Evolutionary conservation across 768 basidiomycete species (phyloP), one percentile per base, ranked within the genome.

Genomic region (Rhodotorula babjevae): DNA sequence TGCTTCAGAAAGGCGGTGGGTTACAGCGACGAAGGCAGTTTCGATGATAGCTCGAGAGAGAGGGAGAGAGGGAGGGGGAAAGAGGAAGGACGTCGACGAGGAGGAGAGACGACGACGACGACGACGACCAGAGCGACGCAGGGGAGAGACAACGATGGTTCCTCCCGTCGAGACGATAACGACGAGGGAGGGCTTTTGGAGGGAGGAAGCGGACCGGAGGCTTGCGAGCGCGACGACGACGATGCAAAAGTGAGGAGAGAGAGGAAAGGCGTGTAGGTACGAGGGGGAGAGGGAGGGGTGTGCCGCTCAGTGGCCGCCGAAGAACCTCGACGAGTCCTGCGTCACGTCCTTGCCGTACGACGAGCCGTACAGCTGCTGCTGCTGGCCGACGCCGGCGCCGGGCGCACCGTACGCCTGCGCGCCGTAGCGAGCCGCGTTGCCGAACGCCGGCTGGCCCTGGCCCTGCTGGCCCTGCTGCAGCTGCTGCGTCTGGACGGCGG

Each of bases 311-410:
- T 55, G 27, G 2, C 9, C 18, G n/a, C 23, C 33, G 40, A 59
- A 59, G 40, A 59, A 59, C 40, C 58, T 40, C 58, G 58, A 59
- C 29, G 23, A 36, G 58, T 18, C 58, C 21, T 36, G 25, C 33
- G 33, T 36, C 16, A 59, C 33, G 58, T 59, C 58, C 58, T 59
- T 59, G 58, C 19, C 58, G 58, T 59, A 40, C 36, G 58, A 40
- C 36, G 50, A 52, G 50, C 58, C 58, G 58, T 59, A 59, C 31
- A 29, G 18, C 57, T 36, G 57, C 57, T 58, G 57, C 58, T 57
- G 56, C 33, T 19, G 56, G 33, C n/a, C 33, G 56, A 31, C 36
- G 58, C 33, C 25, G 23, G 33, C 36, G 23, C 58, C 36, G 40
- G 58, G 58, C 36, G 33, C 36, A 23, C 58, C 53, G 53, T 59